Evolutionary conservation across 371 early-diverging fungal species (phyloP), one percentile per base, ranked within the genome.

Genomic region (Mucor indicus): DNA sequence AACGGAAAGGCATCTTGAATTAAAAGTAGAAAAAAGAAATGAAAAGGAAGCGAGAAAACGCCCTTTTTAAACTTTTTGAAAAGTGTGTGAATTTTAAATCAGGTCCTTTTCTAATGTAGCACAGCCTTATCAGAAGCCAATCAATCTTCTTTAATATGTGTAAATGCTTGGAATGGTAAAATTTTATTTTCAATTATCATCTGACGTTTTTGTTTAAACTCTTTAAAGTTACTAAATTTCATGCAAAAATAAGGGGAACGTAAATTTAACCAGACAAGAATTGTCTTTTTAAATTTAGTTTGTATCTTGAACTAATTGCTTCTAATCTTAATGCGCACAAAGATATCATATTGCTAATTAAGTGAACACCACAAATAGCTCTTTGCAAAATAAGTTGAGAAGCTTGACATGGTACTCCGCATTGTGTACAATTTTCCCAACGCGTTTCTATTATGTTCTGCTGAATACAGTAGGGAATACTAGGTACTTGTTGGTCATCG

Each of bases 1-100:
- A 76, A 57, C 72, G 70, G 59, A 76, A 76, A 48, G 77, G 77
- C 77, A 76, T 75, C 41, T 17, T 32, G 31, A 33, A 44, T 21
- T 45, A 40, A 50, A 49, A 27, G 32, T 13, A 23, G 44, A 24
- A 44, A 46, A 58, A 33, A 38, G 42, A 53, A 48, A 43, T 17
- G 25, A 21, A 20, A 20, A 38, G 50, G 47, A 51, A 49, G 38
- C 47, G 53, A 40, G 49, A 37, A 33, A 43, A 48, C 38, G 38
- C 24, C 39, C 24, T 30, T 41, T 35, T 35, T 46, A 45, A 16
- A 48, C 45, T 16, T 41, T 38, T 38, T 29, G 1, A 20, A 37
- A 31, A 27, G 27, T 24, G 33, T 39, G 53, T 53, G 46, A 31
- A 43, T 38, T 37, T 27, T 32, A 36, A 31, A 40, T 32, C 36